Base-by-base conservation (phyloP, 805 yeast genomes). In the Starmerella stigmatis region DNA sequence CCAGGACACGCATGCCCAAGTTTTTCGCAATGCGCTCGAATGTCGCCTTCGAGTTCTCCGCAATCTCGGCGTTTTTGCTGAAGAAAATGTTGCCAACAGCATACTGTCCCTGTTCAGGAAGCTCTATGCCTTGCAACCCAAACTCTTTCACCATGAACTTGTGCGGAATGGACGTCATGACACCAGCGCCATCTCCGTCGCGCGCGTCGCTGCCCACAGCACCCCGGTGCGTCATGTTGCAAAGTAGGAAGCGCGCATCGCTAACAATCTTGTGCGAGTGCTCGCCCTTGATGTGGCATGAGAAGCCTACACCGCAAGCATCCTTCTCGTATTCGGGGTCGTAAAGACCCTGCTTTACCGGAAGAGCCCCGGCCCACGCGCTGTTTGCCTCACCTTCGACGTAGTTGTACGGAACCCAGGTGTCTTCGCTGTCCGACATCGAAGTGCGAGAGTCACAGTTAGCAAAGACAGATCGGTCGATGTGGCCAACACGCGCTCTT, bases 141-240 rank as follows among this genome's bases (percentile, higher is more conserved):
- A 88, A 88, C 68, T 89, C 97, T 63, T 89, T 77, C 48, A 66
- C 65, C 72, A 89, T 77, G 64, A 92, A 85, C 53, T 75, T 78
- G 67, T 88, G 96, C 28, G 96, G 96, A 51, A 89, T 78, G 25
- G 94, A 81, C 41, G 92, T 76, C 76, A 89, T 77, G 50, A 89
- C 86, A 64, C 98, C 98, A 22, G 98, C 98, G 66, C 98, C 98
- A 63, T 89, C 98, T 66, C 98, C 98, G 63, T 89, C 96, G 58
- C 86, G 78, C 19, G 96, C 94, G 60, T 88, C 95, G 1, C 86
- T 72, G 48, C 95, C 94, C 49, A 88, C 96, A 32, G 97, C 97
- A 62, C 98, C 98, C 69, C 98, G 78, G 66, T 89, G 98, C 50
- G 96, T 84, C 98, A 89, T 92, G 68, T 92, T 89, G 70, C 97